Percentiles rank a stretch among this genome's conserved stretches.
These are phyloP conservation scores for grape (Vitis vinifera) DNA, from an alignment of 164 flowering plant genomes.

Conservation along the genomic window ASM3070453v1 NC_081809.1:4587001-4587500, in stretches of 20 bases:
- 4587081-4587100: too few species aligned
- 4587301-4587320: conserved; percentile 97
- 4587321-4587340: conserved; percentile 73
- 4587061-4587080: neutral
- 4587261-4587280: conserved; percentile 97
- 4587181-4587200: too few species aligned
- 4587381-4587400: neutral
- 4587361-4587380: neutral
- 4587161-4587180: too few species aligned
- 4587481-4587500: too few species aligned
- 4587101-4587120: too few species aligned
- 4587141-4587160: too few species aligned
- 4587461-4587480: too few species aligned
- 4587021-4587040: neutral
- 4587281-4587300: conserved; percentile 66
- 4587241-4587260: conserved; percentile 95
- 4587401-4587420: neutral
- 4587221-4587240: conserved; percentile 94
- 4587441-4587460: too few species aligned
- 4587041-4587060: neutral
- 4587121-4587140: too few species aligned
- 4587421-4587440: too few species aligned
- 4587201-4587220: conserved; percentile 74
- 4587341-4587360: neutral
- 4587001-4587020: neutral